Base-by-base conservation (phyloP, 1,139 yeast genomes). In the Zygosaccharomyces pseudobailii region DNA sequence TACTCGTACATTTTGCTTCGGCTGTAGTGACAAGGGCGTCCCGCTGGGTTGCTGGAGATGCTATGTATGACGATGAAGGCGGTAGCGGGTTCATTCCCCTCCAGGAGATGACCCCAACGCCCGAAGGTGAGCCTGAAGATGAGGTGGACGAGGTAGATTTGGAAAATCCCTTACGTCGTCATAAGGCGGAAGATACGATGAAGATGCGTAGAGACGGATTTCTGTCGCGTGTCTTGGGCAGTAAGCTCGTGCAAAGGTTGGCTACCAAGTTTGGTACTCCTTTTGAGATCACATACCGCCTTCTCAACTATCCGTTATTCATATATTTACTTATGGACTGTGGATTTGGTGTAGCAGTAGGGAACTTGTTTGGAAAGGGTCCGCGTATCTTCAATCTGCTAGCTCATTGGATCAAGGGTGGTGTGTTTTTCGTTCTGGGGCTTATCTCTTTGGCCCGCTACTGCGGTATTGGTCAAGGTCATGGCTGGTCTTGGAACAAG, bases 401-500 rank as follows among this genome's bases (percentile, higher is more conserved):
- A 52, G 98, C 98, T 2, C 98, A 92, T 67, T 87, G 88, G 74
- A 90, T 92, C 65, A 92, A 92, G 68, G 98, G 98, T 49, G 95
- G 94, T 10, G 92, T 92, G 3, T 90, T 92, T 65, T 76, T 88
- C 54, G 58, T 76, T 3, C 72, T 85, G 43, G 98, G 98, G 8
- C 52, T 90, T 5, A 67, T 89, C 17, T 77, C 95, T 13, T 73
- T 92, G 43, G 85, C 89, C 3, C 79, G 97, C 57, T 90, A 87
- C 66, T 80, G 89, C 58, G 98, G 98, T 3, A 87, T 84, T 9
- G 87, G 84, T 59, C 65, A 76, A 31, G 73, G 76, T 49, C 71
- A 75, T 50, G 97, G 98, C 21, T 84, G 94, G 86, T 92, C 96
- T 3, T 92, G 98, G 98, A 92, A 90, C 66, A 74, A 59, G 48